Percentiles rank a stretch among this genome's conserved stretches.
phyloP scores from a whole-genome alignment of 495 filamentous ascomycete genomes.

The Massariosphaeria phaeospora region DNA sequence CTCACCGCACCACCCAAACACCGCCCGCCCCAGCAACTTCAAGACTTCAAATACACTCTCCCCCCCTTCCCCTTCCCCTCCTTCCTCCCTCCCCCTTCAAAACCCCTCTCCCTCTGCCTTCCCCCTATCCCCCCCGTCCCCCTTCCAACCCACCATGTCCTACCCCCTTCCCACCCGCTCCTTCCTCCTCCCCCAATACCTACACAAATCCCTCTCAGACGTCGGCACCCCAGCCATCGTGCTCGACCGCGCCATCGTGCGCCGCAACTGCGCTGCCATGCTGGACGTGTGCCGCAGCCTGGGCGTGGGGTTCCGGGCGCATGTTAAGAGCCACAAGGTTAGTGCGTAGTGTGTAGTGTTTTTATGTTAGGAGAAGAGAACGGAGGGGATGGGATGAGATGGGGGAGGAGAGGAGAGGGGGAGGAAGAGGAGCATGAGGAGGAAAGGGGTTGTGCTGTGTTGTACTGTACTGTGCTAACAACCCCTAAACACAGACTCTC shows the following conservation, averaged over 20 bases:
- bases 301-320: conserved; percentile 66
- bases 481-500: conserved; percentile 52
- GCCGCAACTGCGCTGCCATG: conserved; percentile 69
- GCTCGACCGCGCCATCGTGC: conserved; percentile 62
- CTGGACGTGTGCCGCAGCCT: conserved; percentile 56
- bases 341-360: background rate
- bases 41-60: background rate
- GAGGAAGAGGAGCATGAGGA: no score
- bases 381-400: no score
- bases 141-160: conserved; percentile 11
- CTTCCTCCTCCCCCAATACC: conserved; percentile 44
- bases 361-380: no score
- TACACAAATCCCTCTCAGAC: conserved; percentile 57
- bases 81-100: background rate
- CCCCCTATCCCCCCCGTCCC: background rate
- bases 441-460: background rate
- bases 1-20: no score
- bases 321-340: conserved; percentile 87
- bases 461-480: no score
- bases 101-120: background rate
- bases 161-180: conserved; percentile 35
- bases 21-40: background rate
- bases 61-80: background rate
- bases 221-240: conserved; percentile 64
- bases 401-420: no score